Base-by-base conservation (phyloP, 768 basidiomycete genomes). In the Mycena vulgaris region DNA sequence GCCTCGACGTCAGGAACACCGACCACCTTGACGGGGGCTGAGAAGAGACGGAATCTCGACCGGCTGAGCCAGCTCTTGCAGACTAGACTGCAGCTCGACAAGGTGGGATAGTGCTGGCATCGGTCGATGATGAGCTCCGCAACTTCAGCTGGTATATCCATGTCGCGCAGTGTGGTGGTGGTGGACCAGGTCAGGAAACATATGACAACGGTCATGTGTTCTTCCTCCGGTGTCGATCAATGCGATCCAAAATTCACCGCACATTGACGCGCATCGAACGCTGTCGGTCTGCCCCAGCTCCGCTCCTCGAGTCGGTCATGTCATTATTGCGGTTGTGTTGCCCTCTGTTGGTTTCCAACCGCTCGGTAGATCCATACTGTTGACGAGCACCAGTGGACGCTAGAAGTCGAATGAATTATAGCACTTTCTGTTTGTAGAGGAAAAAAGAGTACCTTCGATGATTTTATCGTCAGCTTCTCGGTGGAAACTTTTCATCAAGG, bases 401-500 rank as follows among this genome's bases (percentile, higher is more conserved):
- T 73, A 56, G 2, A 30, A 7, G 21, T 40, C 5, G 25, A 25
- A 30, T 0, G 28, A 49, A 25, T 66, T 13, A 35, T 6, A 27
- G 49, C 27, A 16, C 19, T 51, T n/a, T 10, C 0, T 13, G 5
- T 58, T 16, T 9, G 28, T 4, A 45, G 33, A 33, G 40, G n/a
- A 55, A 19, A 30, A 14, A 21, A 23, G 79, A 81, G 62, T 55
- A 93, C 93, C 89, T 84, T 92, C 89, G 39, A 91, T 77, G 42
- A 92, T 76, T 78, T 90, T 90, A 13, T 86, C 78, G 72, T 94
- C 93, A 27, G 94, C 94, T 80, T 95, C 93, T 45, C 88, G 85
- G 71, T 90, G 90, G 75, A 93, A 95, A 69, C 92, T 93, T 80
- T 94, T 90, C 87, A 92, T 93, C 63, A 95, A 82, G 31, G 91